phyloP scores from a whole-genome alignment of 2,329 filamentous ascomycete genomes.

The Hymenoscyphus infarciens region DNA sequence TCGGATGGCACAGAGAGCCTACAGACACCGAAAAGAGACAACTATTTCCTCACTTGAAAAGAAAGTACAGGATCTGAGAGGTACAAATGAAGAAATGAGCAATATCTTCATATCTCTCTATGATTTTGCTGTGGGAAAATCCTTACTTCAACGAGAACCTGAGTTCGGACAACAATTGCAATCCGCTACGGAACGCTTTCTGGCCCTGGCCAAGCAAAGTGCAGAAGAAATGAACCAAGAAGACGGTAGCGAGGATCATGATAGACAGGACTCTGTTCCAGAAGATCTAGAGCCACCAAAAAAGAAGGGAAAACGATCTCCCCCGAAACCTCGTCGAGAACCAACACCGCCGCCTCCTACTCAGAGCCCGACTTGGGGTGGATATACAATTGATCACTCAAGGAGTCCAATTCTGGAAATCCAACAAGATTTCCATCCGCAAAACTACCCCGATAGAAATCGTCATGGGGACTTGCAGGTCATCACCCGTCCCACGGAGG shows the following conservation, averaged over 20 bases:
- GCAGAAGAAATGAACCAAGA: constrained; percentile 38
- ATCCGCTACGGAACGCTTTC: constrained; percentile 54
- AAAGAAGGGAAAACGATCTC: constrained; percentile 10
- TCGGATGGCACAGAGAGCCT: constrained; percentile 78
- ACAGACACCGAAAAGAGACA: constrained; percentile 79
- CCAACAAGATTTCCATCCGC: constrained; percentile 14
- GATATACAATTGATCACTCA: constrained; percentile 28
- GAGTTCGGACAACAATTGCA: constrained; percentile 56
- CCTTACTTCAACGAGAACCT: constrained; percentile 55
- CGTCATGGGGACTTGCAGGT: constrained; percentile 42
- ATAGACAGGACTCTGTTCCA: constrained; percentile 11
- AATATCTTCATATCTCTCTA: constrained; percentile 65
- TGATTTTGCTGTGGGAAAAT: constrained; percentile 55
- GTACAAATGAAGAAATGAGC: constrained; percentile 70
- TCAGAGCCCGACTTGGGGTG: constrained; percentile 18
- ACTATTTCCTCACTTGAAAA: constrained; percentile 71
- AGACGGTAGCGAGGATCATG: constrained; percentile 22
- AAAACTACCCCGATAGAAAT: constrained; percentile 15
- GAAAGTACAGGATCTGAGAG: constrained; percentile 65
- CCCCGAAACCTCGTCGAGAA: constrained; percentile 13
- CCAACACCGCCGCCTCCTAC: constrained; percentile 8
- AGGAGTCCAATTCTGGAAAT: constrained; percentile 21
- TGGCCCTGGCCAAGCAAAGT: constrained; percentile 49
- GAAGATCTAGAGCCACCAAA: constrained; percentile 12
- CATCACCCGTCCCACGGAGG: constrained; percentile 47